Evolutionary conservation across 2,329 filamentous ascomycete genomes (phyloP).

Genomic region (Sphaerulina vaccinii): DNA sequence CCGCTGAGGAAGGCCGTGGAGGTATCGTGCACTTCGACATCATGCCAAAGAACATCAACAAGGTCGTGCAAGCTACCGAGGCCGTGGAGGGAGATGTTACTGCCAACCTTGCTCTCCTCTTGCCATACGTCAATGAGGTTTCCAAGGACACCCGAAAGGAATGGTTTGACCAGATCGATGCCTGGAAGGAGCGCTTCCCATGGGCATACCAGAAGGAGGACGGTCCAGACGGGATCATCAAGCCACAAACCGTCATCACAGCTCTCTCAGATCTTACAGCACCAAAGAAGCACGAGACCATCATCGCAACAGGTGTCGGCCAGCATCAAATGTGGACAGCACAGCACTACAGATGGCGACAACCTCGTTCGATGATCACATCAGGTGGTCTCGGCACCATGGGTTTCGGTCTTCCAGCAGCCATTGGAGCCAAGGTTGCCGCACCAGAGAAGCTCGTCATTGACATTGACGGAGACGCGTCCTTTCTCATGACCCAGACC

Average conservation of each 20-base stretch:
- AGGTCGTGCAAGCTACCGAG: constrained; percentile 94
- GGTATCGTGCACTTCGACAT: constrained; percentile 98
- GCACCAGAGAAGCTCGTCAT: constrained; percentile 80
- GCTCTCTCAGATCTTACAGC: constrained; percentile 82
- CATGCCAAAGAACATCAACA: constrained; percentile 99
- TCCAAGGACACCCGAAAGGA: constrained; percentile 66
- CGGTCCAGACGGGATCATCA: constrained; percentile 75
- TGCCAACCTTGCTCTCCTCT: constrained; percentile 69
- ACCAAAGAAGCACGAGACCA: constrained; percentile 74
- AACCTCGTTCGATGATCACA: constrained; percentile 91
- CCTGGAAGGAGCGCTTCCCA: constrained; percentile 91
- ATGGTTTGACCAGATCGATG: constrained; percentile 87
- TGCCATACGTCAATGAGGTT: constrained; percentile 68
- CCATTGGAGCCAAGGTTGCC: constrained; percentile 92
- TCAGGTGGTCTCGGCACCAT: constrained; percentile 94
- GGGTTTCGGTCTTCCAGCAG: constrained; percentile 91
- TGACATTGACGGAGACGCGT: constrained; percentile 97
- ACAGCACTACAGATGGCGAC: constrained; percentile 92
- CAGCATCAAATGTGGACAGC: constrained; percentile 99
- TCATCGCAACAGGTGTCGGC: constrained; percentile 91
- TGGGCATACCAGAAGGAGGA: constrained; percentile 75
- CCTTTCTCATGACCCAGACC: constrained; percentile 97
- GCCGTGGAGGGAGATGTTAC: constrained; percentile 91
- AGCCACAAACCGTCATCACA: constrained; percentile 90
- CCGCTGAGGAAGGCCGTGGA: constrained; percentile 79